Evolutionary conservation across 306 rosid species (phyloP), one percentile per base, ranked within the genome.

Genomic region (Trichosanthes truncata): DNA sequence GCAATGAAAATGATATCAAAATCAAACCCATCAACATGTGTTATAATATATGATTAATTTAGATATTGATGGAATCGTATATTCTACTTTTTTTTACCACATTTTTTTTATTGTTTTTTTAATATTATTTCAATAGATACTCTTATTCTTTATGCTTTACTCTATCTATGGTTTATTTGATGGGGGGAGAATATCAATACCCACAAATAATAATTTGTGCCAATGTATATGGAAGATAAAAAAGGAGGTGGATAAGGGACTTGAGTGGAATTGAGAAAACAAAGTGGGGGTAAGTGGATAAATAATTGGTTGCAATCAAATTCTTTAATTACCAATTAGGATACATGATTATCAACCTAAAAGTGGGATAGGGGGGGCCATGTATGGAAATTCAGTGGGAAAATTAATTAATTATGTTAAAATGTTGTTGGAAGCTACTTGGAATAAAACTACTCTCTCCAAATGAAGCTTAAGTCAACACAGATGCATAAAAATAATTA

Each of bases 201-300:
- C 13, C 14, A 6, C 14, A 72, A 0, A 72, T 11, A 12, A 72
- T 25, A 46, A 25, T 25, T 14, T 72, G 21, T 46, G n/a, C n/a
- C 12, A 72, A 41, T 15, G 1, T 29, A 74, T 75, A 74, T 75
- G 8, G 53, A 31, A 73, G 43, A 53, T 10, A 20, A 35, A 35
- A n/a, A 77, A 76, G 59, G 56, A 46, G 81, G 72, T 31, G 80
- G 86, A 84, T 87, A 84, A 79, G 81, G 90, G 83, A 82, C 49
- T 63, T 45, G 53, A 84, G 48, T 53, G 86, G 81, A 71, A 55
- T 79, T 40, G 65, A 77, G 74, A 82, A 80, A 76, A 23, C 59
- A 82, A 63, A 80, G 78, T 43, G n/a, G 26, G 57, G 73, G 68
- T 77, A 74, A 68, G 51, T 33, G 67, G 55, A 26, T 74, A 38